Conservation (phyloP, 192 early-diverging fungal genomes). For the Borealophlyctis nickersoniae region DNA sequence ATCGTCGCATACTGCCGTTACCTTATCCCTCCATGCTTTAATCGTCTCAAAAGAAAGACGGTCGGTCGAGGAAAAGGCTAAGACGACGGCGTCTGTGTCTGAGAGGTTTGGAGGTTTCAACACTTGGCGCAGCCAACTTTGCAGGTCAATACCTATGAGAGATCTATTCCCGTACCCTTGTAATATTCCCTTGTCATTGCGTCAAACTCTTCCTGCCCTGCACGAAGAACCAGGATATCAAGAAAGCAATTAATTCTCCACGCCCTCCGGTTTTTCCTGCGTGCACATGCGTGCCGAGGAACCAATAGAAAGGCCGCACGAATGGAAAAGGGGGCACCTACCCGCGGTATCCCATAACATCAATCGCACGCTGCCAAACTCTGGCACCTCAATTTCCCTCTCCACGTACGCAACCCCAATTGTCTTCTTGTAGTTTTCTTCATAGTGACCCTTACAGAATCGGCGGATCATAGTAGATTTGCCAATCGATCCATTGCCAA, state of each 20-base stretch:
- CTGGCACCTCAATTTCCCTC: conserved; percentile 18
- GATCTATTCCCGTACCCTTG: background rate
- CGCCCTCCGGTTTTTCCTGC: background rate
- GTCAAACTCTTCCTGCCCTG: conserved; percentile 26
- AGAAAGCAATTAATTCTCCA: too few species aligned
- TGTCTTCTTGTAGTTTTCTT: conserved; percentile 29
- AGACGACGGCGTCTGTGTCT: conserved; percentile 10
- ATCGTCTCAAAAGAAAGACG: conserved; percentile 24
- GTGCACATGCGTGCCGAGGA: background rate
- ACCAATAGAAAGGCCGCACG: background rate
- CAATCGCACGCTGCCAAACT: conserved; percentile 8
- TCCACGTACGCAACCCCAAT: conserved; percentile 30
- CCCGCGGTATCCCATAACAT: conserved; percentile 38
- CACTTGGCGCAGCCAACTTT: too few species aligned
- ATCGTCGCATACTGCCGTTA: conserved; percentile 11
- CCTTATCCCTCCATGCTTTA: conserved; percentile 21
- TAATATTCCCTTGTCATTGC: conserved; percentile 13
- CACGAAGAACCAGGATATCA: background rate
- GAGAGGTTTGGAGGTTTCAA: too few species aligned
- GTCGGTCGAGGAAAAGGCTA: conserved; percentile 23
- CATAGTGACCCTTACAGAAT: conserved; percentile 18
- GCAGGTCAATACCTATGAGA: background rate
- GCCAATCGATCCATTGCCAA: conserved; percentile 18
- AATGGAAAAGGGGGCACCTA: background rate
- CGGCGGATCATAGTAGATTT: conserved; percentile 30